phyloP scores from a whole-genome alignment of 345 rosid species.

The Euphorbia tirucalli region DNA sequence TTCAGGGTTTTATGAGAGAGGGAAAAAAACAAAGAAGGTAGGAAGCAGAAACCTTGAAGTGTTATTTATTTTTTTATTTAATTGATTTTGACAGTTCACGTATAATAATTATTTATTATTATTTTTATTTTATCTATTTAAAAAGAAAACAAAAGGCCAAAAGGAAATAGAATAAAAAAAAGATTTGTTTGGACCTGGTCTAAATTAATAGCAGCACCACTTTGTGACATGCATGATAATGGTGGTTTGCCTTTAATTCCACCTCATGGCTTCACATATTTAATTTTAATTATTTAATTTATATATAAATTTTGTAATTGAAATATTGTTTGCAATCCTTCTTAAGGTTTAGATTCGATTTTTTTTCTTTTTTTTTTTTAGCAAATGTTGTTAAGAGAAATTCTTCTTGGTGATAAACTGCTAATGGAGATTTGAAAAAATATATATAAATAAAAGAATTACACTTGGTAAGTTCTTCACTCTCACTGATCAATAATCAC shows the following conservation, averaged over 20 bases:
- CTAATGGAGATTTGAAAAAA: no score
- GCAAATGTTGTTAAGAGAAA: no score
- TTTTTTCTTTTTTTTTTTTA: no score
- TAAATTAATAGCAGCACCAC: slow-evolving; percentile 3
- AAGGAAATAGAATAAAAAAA: neutral
- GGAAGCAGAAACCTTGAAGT: slow-evolving; percentile 28
- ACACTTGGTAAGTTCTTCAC: no score
- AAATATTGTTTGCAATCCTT: no score
- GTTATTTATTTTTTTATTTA: slow-evolving; percentile 16
- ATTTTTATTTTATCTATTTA: neutral
- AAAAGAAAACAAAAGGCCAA: neutral
- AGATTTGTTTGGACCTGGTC: slow-evolving; percentile 25
- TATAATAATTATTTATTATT: neutral
- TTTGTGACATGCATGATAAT: slow-evolving; percentile 29
- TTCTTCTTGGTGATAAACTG: no score
- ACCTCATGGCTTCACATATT: slow-evolving; percentile 19
- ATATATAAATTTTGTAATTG: no score
- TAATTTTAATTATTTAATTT: no score
- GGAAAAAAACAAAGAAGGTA: slow-evolving; percentile 13
- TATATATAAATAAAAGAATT: no score
- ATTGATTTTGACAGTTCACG: slow-evolving; percentile 35
- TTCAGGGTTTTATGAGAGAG: slow-evolving; percentile 9
- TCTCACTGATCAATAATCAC: no score
- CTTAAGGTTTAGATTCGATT: no score
- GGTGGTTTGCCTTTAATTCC: slow-evolving; percentile 28